Percentiles rank a stretch among this genome's conserved stretches.
Conservation (phyloP, 1,284 basidiomycete species). For the Pyrrhoderma noxium region DNA sequence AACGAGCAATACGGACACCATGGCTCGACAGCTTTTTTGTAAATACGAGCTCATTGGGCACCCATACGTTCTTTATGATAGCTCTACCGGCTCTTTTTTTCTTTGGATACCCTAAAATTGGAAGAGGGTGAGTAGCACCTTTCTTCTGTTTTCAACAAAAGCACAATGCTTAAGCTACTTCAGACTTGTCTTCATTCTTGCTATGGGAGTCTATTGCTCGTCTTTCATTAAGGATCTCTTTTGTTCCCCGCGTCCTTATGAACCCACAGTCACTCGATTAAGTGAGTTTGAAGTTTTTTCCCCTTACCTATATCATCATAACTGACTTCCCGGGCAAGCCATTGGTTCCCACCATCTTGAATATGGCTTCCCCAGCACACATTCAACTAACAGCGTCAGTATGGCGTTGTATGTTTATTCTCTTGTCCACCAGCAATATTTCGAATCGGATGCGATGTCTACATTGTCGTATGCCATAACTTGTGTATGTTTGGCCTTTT, state of each 20-base stretch:
- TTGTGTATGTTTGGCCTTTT: conserved; percentile 46
- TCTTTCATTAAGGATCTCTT: conserved; percentile 86
- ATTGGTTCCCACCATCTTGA: conserved; percentile 82
- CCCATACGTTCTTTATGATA: conserved; percentile 94
- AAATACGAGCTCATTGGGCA: conserved; percentile 82
- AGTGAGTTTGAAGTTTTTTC: conserved; percentile 40
- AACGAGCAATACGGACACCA: conserved; percentile 62
- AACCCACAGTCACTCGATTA: conserved; percentile 84
- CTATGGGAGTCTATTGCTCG: conserved; percentile 76
- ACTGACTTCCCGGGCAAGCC: conserved; percentile 35
- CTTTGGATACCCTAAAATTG: conserved; percentile 71
- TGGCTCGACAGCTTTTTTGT: conserved; percentile 86
- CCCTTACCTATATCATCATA: background rate
- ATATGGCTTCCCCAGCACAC: conserved; percentile 95
- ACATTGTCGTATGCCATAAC: conserved; percentile 35
- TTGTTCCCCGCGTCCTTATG: conserved; percentile 86
- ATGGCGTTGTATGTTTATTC: conserved; percentile 75
- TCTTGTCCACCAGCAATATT: conserved; percentile 45
- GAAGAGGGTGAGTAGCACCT: conserved; percentile 55
- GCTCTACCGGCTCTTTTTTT: conserved; percentile 84
- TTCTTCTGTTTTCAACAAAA: background rate
- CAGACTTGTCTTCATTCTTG: conserved; percentile 68
- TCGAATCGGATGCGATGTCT: conserved; percentile 34
- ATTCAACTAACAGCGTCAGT: conserved; percentile 87
- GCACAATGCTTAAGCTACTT: background rate